Evolutionary conservation across 306 rosid species (phyloP), one percentile per base, ranked within the genome.

Genomic region (Vicia sativa): DNA sequence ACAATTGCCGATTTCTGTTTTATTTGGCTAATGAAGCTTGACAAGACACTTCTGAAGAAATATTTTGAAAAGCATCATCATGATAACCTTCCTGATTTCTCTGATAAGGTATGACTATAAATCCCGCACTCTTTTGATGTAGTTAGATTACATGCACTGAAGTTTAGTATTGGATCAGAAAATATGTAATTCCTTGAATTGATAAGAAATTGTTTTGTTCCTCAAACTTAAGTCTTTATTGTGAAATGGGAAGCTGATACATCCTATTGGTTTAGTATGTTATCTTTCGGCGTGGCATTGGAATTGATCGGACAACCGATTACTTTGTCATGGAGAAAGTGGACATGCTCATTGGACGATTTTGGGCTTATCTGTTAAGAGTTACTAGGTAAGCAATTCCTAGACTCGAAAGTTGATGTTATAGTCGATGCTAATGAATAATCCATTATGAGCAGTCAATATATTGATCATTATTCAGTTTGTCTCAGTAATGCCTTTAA

Each of bases 261-360:
- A 60, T 71, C 25, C 35, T 71, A 7, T 81, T 80, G 62, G 77
- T 76, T 64, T 74, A 93, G 99, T 93, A 93, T 50, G 73, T 93
- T 61, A 90, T 93, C 77, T 93, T 93, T 63, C 81, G 95, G 64
- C 95, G 97, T 46, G 97, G 97, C 56, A 86, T 90, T 39, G 99
- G 99, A 64, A 74, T 88, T 60, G 98, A 93, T 70, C 78, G 67
- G 78, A 93, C 96, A 14, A 73, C 85, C n/a, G 87, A 90, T 72
- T 90, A 54, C 83, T 93, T 93, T 85, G 50, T 86, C 82, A 75
- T 90, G 96, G 96, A 88, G 95, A 93, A 93, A 84, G 76, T 93
- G 83, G 95, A 93, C 85, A 83, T 88, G 85, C 81, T 90, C 70
- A 85, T 93, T 85, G 86, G 77, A 68, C 85, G 87, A 15, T 62